These are phyloP conservation scores for Fusarium scirpi DNA, from an alignment of 2,329 filamentous ascomycete species.

Conservation along the genomic window DNA sequence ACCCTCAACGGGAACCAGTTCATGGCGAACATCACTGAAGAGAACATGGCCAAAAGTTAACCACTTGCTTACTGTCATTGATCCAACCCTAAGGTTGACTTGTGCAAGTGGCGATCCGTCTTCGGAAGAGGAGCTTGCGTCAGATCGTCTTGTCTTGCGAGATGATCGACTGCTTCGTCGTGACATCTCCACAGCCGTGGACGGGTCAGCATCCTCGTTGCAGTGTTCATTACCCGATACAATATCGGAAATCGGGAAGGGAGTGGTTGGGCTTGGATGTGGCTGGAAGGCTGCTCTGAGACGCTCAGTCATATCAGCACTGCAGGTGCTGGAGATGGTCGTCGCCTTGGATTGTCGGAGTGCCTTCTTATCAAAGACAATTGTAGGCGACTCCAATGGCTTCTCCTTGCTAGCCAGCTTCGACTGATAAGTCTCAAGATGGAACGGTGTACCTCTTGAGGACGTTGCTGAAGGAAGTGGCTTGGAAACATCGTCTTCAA, in stretches of 20 bases:
- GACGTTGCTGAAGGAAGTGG: slow-evolving; percentile 66
- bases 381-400: slow-evolving; percentile 62
- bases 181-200: slow-evolving; percentile 49
- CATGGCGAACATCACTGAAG: slow-evolving; percentile 82
- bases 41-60: slow-evolving; percentile 85
- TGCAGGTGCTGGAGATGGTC: slow-evolving; percentile 64
- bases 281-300: slow-evolving; percentile 62
- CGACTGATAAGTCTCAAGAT: slow-evolving; percentile 63
- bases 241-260: slow-evolving; percentile 59
- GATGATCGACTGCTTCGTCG: slow-evolving; percentile 50
- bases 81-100: slow-evolving; percentile 82
- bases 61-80: slow-evolving; percentile 90
- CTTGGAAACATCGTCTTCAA: slow-evolving; percentile 70
- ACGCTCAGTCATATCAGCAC: slow-evolving; percentile 66
- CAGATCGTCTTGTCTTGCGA: slow-evolving; percentile 55
- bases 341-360: slow-evolving; percentile 52
- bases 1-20: slow-evolving; percentile 63
- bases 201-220: slow-evolving; percentile 31
- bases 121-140: slow-evolving; percentile 62
- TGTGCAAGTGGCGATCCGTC: slow-evolving; percentile 74
- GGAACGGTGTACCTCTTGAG: slow-evolving; percentile 67
- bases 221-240: slow-evolving; percentile 45
- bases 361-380: slow-evolving; percentile 50
- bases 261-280: slow-evolving; percentile 57
- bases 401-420: slow-evolving; percentile 53